Percentiles rank a stretch among this genome's conserved stretches.
These are phyloP conservation scores for Eutrema heterophyllum DNA, from an alignment of 345 rosid genomes.

Conservation along the genomic window DNA sequence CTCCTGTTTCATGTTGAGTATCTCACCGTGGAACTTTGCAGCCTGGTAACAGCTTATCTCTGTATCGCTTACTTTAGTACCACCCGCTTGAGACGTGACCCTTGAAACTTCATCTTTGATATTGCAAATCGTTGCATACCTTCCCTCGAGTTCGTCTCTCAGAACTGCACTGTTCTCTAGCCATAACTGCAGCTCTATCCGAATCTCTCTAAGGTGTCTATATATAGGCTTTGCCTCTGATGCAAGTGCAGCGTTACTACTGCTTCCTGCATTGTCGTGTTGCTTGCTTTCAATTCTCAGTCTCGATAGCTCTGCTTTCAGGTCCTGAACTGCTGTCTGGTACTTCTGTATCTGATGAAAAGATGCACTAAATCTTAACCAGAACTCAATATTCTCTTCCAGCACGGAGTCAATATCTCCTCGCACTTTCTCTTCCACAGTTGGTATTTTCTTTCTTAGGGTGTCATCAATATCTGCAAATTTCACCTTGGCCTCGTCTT, in stretches of 20 bases:
- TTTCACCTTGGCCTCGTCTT: slow-evolving; percentile 21
- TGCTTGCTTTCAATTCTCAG: slow-evolving; percentile 24
- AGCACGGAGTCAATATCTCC: slow-evolving; percentile 60
- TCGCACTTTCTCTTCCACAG: slow-evolving; percentile 58
- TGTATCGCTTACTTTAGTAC: slow-evolving; percentile 7
- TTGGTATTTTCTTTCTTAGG: slow-evolving; percentile 19
- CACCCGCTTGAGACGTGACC: slow-evolving; percentile 24
- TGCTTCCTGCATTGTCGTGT: slow-evolving; percentile 21
- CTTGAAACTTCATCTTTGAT: slow-evolving; percentile 63
- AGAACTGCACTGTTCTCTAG: slow-evolving; percentile 58
- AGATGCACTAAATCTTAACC: slow-evolving; percentile 86
- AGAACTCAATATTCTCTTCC: slow-evolving; percentile 91
- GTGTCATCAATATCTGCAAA: neutral
- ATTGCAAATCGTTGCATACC: slow-evolving; percentile 46
- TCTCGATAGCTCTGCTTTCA: slow-evolving; percentile 51
- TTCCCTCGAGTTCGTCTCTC: slow-evolving; percentile 59
- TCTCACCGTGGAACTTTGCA: slow-evolving; percentile 78
- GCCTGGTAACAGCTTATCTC: slow-evolving; percentile 55
- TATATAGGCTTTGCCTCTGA: slow-evolving; percentile 62
- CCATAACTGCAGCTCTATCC: slow-evolving; percentile 71
- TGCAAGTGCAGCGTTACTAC: neutral
- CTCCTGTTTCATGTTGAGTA: slow-evolving; percentile 85
- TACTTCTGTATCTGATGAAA: slow-evolving; percentile 69
- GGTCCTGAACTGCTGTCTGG: slow-evolving; percentile 56
- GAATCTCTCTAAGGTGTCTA: slow-evolving; percentile 64